Conservation (phyloP, 495 filamentous ascomycete genomes). For the Podospora sp. region DNA sequence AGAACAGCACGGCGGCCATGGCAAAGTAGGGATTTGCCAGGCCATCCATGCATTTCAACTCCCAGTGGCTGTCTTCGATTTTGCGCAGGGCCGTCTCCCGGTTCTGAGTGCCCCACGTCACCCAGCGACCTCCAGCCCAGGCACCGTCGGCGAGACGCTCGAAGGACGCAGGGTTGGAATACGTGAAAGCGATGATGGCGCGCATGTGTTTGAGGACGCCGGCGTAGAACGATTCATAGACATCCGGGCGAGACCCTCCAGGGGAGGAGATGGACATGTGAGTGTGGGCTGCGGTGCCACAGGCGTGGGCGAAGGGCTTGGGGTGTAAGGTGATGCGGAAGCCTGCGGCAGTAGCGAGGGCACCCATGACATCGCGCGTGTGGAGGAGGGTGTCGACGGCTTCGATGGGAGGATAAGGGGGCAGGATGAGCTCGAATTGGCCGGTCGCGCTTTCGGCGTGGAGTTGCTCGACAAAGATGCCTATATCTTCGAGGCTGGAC, state of each 20-base stretch:
- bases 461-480: constrained; percentile 71
- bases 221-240: constrained; percentile 63
- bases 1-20: constrained; percentile 65
- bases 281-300: constrained; percentile 67
- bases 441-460: constrained; percentile 75
- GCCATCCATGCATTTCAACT: constrained; percentile 71
- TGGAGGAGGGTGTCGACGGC: constrained; percentile 76
- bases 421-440: constrained; percentile 81
- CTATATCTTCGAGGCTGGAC: constrained; percentile 56
- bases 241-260: constrained; percentile 38
- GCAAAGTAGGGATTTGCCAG: constrained; percentile 73
- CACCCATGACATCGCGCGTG: constrained; percentile 67
- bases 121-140: constrained; percentile 77
- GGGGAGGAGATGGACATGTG: constrained; percentile 65
- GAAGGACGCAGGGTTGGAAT: constrained; percentile 63
- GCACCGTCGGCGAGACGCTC: constrained; percentile 62
- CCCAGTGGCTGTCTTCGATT: constrained; percentile 66
- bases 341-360: constrained; percentile 58
- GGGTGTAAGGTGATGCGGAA: constrained; percentile 79
- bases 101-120: constrained; percentile 77
- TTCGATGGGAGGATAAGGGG: constrained; percentile 62
- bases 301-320: constrained; percentile 60
- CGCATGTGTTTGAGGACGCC: constrained; percentile 66
- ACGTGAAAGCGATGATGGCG: constrained; percentile 66
- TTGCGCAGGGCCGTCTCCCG: constrained; percentile 69